A percentile compares a stretch with the other conserved stretches of the same genome.
Conservation (phyloP, 2,329 filamentous ascomycete genomes). For the Cryphonectria carpinicola region DNA sequence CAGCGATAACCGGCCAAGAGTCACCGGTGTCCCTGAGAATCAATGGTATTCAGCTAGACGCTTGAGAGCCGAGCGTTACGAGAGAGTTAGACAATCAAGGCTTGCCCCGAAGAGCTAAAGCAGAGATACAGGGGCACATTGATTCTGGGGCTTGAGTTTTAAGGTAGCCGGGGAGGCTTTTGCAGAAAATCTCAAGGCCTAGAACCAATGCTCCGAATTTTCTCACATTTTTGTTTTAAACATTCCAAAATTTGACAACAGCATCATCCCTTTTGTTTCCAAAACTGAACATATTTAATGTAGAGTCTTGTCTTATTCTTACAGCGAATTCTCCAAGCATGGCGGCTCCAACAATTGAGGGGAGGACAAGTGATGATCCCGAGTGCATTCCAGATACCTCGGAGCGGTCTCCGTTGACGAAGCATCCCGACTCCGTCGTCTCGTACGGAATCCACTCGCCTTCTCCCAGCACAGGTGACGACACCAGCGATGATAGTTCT, state of each 20-base stretch:
- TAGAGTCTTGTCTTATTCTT: background rate
- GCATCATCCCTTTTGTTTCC: background rate
- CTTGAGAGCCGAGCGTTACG: background rate
- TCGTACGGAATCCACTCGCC: constrained; percentile 10
- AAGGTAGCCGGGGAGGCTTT: background rate
- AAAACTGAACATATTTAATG: background rate
- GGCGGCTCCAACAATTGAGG: background rate
- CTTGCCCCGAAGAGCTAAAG: background rate
- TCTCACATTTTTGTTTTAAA: background rate
- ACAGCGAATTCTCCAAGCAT: background rate
- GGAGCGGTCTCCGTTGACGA: constrained; percentile 20
- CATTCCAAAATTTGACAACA: background rate
- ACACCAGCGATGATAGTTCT: constrained; percentile 8
- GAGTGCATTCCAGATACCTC: background rate
- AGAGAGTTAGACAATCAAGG: background rate
- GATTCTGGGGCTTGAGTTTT: background rate
- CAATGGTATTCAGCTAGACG: background rate
- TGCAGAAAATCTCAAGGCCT: background rate
- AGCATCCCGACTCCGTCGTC: constrained; percentile 3
- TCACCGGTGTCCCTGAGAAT: background rate
- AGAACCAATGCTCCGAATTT: background rate
- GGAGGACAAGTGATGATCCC: background rate
- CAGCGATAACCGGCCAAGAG: background rate
- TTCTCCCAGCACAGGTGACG: constrained; percentile 4
- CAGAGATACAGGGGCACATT: background rate